Evolutionary conservation across 2,329 filamentous ascomycete species (phyloP).

Genomic region (Dothistroma septosporum): DNA sequence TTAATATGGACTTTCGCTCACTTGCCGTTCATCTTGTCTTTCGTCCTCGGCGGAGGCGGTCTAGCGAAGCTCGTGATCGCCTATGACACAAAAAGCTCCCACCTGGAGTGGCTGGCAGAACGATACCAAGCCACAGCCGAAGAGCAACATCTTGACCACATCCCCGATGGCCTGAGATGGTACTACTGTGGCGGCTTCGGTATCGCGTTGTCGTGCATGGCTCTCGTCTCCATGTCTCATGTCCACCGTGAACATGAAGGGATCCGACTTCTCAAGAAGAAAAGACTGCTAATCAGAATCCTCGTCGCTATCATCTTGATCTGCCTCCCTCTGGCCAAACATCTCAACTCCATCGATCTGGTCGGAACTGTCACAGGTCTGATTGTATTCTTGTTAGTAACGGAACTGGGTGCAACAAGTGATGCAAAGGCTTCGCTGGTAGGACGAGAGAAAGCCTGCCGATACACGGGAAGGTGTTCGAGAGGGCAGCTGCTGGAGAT

Average conservation of each 20-base stretch:
- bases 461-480: constrained; percentile 37
- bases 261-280: constrained; percentile 49
- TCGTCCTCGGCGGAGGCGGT: constrained; percentile 56
- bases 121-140: constrained; percentile 50
- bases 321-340: constrained; percentile 48
- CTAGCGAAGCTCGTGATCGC: constrained; percentile 58
- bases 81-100: constrained; percentile 50
- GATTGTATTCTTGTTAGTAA: constrained; percentile 33
- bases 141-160: constrained; percentile 32
- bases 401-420: constrained; percentile 34
- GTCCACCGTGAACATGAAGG: constrained; percentile 51
- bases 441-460: constrained; percentile 16
- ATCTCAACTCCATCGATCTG: constrained; percentile 37
- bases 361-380: constrained; percentile 40
- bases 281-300: constrained; percentile 51
- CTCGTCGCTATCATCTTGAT: constrained; percentile 51
- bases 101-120: constrained; percentile 49
- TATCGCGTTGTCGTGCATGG: constrained; percentile 53
- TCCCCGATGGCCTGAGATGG: constrained; percentile 54
- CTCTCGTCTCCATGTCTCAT: constrained; percentile 53
- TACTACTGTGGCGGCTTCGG: constrained; percentile 63
- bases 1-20: constrained; percentile 55
- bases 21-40: constrained; percentile 60
- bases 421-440: constrained; percentile 19
- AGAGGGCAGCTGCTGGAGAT: constrained; percentile 33